Base-by-base conservation (phyloP, 768 basidiomycete species). In the Pisolithus orientalis region DNA sequence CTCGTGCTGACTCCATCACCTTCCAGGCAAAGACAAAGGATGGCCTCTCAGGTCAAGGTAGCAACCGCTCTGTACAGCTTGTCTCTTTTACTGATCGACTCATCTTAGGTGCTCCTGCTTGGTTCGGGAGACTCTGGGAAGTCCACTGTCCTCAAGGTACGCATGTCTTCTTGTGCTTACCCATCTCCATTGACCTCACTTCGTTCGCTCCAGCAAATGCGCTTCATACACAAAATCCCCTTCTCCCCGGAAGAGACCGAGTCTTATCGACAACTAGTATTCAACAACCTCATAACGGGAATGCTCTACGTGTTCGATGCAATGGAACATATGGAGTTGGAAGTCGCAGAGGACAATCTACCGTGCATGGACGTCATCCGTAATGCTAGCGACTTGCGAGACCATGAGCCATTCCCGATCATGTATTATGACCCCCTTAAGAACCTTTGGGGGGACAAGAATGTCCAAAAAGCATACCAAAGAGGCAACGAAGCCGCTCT, bases 51-150 rank as follows among this genome's bases (percentile, higher is more conserved):
- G 65, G 87, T 90, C 71, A 90, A 91, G 80, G 88, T 87, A 11
- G 13, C 28, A 17, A 44, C 25, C 42, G 14, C 39, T n/a, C 21
- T 8, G 3, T 10, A 5, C 16, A 38, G 14, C 31, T 37, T 8
- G 38, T 14, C n/a, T 11, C 21, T 21, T 9, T 31, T 10, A 6
- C 13, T 40, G 34, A 25, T 45, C 6, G 38, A 13, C 39, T 39
- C 24, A 3, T 38, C 52, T 21, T 55, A 94, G 87, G 85, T 96
- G 14, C 75, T 97, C 47, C 76, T 97, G 25, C 77, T 97, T 38
- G 94, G 94, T 40, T 94, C 94, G 40, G 94, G 94, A 28, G 94
- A 95, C 65, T 90, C 87, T 31, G 94, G 94, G 24, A 97, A 96
- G 70, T 90, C 88, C 6, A 96, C 94, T 8, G 79, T 96, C 62